A percentile compares a stretch with the other conserved stretches of the same genome.
phyloP scores from a whole-genome alignment of 805 yeast genomes.

The Candida silvicultrix region DNA sequence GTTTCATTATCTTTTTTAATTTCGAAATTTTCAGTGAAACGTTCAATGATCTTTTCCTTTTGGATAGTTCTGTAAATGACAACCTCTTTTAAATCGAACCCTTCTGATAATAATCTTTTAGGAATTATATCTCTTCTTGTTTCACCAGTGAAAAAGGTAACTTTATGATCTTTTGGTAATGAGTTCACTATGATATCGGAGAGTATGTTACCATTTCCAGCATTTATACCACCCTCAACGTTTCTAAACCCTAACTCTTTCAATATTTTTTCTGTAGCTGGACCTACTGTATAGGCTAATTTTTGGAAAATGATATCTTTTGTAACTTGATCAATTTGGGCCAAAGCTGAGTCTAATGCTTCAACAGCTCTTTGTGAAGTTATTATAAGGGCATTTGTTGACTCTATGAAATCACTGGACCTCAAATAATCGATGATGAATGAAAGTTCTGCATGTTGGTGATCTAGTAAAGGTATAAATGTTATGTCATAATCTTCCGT shows the following conservation, averaged over 20 bases:
- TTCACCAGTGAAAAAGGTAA: conserved; percentile 81
- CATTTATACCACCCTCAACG: conserved; percentile 64
- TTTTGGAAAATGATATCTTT: conserved; percentile 32
- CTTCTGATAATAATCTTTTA: conserved; percentile 36
- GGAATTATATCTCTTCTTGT: conserved; percentile 81
- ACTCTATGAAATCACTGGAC: conserved; percentile 33
- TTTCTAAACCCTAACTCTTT: conserved; percentile 55
- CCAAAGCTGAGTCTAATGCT: conserved; percentile 45
- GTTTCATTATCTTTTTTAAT: conserved; percentile 7
- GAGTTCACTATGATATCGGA: conserved; percentile 52
- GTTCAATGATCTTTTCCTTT: conserved; percentile 37
- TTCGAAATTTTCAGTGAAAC: conserved; percentile 22
- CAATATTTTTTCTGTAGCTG: conserved; percentile 68
- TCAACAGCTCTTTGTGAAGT: conserved; percentile 94
- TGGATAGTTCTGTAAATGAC: conserved; percentile 66
- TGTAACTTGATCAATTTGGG: conserved; percentile 11
- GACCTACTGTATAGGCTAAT: conserved; percentile 84
- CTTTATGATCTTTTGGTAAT: conserved; percentile 21
- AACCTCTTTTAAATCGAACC: conserved; percentile 46
- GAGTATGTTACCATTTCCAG: conserved; percentile 76
- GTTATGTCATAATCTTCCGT: conserved; percentile 32
- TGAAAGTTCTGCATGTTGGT: conserved; percentile 45
- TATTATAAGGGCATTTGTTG: conserved; percentile 53
- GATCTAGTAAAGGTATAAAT: conserved; percentile 73
- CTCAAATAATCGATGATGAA: conserved; percentile 38